These are phyloP conservation scores for Tylopilus cervinicoccineus DNA, from an alignment of 768 basidiomycete genomes.

Conservation along the genomic window DNA sequence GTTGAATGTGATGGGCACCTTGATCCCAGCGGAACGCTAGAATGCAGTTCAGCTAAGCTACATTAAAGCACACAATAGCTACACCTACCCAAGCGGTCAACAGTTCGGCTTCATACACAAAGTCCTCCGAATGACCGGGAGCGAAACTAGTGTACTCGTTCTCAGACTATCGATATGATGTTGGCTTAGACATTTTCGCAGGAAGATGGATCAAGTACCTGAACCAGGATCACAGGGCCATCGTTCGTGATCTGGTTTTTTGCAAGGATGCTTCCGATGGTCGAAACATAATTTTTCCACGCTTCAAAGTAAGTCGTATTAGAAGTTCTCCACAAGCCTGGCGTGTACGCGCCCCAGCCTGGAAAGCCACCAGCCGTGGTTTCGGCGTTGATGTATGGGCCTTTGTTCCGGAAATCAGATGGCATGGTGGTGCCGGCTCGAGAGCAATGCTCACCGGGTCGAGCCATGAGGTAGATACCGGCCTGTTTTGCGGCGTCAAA, in stretches of 20 bases:
- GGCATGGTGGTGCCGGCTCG: neutral
- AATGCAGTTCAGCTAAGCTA: slow-evolving; percentile 4
- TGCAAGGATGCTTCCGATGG: slow-evolving; percentile 46
- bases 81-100: slow-evolving; percentile 25
- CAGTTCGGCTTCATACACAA: slow-evolving; percentile 41
- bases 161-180: slow-evolving; percentile 37
- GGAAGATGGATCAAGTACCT: slow-evolving; percentile 24
- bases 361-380: slow-evolving; percentile 44
- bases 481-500: slow-evolving; percentile 28
- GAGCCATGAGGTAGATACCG: slow-evolving; percentile 26
- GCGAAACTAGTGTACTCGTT: slow-evolving; percentile 45
- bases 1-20: slow-evolving; percentile 45
- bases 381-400: slow-evolving; percentile 29
- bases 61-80: neutral
- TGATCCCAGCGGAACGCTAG: slow-evolving; percentile 41
- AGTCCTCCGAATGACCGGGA: slow-evolving; percentile 37
- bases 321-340: slow-evolving; percentile 46
- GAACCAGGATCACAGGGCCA: slow-evolving; percentile 47
- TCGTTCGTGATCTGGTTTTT: slow-evolving; percentile 56
- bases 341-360: slow-evolving; percentile 55
- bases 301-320: slow-evolving; percentile 45
- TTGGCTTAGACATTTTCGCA: slow-evolving; percentile 18
- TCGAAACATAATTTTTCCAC: slow-evolving; percentile 54
- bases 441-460: slow-evolving; percentile 18
- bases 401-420: slow-evolving; percentile 7